Evolutionary conservation across 192 early-diverging fungal species (phyloP).

Genomic region (Dimargaris cristalligena): DNA sequence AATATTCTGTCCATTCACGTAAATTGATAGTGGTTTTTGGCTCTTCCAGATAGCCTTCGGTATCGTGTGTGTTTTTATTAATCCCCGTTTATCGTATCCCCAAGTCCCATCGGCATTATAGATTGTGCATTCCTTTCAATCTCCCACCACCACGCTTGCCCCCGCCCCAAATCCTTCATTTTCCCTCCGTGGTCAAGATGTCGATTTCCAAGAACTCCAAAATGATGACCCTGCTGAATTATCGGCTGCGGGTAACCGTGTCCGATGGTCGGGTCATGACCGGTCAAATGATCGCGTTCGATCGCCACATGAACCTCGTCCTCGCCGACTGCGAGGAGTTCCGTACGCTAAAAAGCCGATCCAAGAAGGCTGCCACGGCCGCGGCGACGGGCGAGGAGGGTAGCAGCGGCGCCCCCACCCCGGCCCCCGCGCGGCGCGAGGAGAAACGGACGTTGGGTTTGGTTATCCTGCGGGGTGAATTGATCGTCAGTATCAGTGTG

Average conservation of each 20-base stretch:
- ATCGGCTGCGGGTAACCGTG: conserved; percentile 81
- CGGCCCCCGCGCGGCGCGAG: conserved; percentile 26
- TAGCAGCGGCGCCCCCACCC: conserved; percentile 32
- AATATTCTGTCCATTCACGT: no score
- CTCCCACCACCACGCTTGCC: no score
- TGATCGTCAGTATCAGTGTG: conserved; percentile 74
- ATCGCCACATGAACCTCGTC: conserved; percentile 99
- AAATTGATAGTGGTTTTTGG: no score
- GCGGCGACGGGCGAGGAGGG: conserved; percentile 19
- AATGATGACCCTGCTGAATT: conserved; percentile 89
- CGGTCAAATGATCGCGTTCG: conserved; percentile 98
- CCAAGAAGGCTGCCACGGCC: neutral
- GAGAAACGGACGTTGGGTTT: conserved; percentile 86
- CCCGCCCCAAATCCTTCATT: neutral
- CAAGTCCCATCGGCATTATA: no score
- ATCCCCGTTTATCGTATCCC: no score
- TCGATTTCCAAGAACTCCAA: conserved; percentile 62
- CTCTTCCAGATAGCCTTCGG: no score
- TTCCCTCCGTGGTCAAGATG: conserved; percentile 14
- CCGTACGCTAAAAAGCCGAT: conserved; percentile 71
- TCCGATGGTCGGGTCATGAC: conserved; percentile 80
- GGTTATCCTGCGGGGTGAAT: conserved; percentile 88
- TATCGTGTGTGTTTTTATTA: no score
- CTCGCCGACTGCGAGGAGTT: conserved; percentile 96
- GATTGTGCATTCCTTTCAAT: no score